A percentile compares a stretch with the other conserved stretches of the same genome.
Conservation (phyloP, 2,329 filamentous ascomycete species). For the Neospermospora avenae region DNA sequence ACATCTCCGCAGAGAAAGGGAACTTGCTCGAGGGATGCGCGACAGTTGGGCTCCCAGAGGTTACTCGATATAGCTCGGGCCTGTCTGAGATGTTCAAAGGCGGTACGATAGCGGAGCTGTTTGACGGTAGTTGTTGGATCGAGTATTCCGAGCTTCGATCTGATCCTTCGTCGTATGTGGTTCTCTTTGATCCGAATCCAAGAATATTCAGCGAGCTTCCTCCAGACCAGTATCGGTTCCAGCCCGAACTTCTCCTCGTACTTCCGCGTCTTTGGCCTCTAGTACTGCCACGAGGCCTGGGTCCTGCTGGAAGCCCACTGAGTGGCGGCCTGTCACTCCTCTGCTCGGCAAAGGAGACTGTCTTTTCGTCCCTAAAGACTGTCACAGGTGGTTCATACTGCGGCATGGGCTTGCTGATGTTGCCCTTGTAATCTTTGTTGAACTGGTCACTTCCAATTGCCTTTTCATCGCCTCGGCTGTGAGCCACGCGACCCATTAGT, state of each 20-base stretch:
- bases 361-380: slow-evolving; percentile 32
- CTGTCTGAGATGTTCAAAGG: slow-evolving; percentile 62
- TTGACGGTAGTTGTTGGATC: slow-evolving; percentile 40
- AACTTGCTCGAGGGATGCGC: slow-evolving; percentile 48
- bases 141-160: slow-evolving; percentile 50
- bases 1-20: slow-evolving; percentile 54
- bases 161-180: slow-evolving; percentile 48
- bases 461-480: slow-evolving; percentile 43
- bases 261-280: slow-evolving; percentile 21
- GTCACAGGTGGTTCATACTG: slow-evolving; percentile 35
- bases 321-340: slow-evolving; percentile 9
- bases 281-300: slow-evolving; percentile 24
- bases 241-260: slow-evolving; percentile 62
- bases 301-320: slow-evolving; percentile 2
- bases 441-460: slow-evolving; percentile 59
- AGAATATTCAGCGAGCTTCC: slow-evolving; percentile 66
- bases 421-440: slow-evolving; percentile 59
- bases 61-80: slow-evolving; percentile 55
- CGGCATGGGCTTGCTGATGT: slow-evolving; percentile 59
- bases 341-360: slow-evolving; percentile 36
- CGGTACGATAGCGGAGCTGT: slow-evolving; percentile 68
- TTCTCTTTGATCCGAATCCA: slow-evolving; percentile 49
- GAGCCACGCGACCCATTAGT: slow-evolving; percentile 58
- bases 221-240: slow-evolving; percentile 76
- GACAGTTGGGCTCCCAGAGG: slow-evolving; percentile 67